phyloP scores from a whole-genome alignment of 148 eudicot species.

The Talinum fruticosum region DNA sequence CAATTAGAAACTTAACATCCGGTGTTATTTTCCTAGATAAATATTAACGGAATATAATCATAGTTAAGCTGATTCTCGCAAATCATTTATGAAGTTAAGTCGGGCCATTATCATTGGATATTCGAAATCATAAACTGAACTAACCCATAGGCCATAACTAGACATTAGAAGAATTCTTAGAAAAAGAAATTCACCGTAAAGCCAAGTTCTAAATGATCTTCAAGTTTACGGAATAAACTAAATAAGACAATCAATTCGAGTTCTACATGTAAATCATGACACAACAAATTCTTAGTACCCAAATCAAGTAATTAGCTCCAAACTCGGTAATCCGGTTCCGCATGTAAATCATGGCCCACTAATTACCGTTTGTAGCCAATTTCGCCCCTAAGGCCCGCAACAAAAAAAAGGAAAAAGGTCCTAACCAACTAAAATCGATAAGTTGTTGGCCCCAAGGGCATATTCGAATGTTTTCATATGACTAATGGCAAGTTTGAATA shows the following conservation, averaged over 20 bases:
- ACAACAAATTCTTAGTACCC: neutral
- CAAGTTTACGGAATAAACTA: neutral
- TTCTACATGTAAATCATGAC: neutral
- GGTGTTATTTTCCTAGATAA: neutral
- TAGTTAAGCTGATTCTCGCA: neutral
- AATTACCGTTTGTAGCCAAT: no score
- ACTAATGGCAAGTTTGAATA: no score
- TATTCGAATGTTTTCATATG: no score
- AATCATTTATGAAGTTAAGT: neutral
- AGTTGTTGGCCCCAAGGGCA: no score
- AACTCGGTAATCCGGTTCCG: no score
- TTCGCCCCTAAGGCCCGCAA: no score
- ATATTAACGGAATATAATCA: no score
- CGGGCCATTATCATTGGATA: neutral
- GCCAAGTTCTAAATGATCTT: neutral
- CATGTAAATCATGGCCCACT: no score
- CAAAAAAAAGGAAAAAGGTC: no score
- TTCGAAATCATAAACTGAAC: neutral
- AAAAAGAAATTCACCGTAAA: neutral
- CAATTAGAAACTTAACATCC: neutral
- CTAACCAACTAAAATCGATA: no score
- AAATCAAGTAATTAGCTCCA: neutral
- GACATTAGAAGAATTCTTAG: neutral
- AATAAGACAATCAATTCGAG: neutral
- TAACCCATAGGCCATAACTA: slow-evolving; percentile 2